Evolutionary conservation across 768 basidiomycete genomes (phyloP), one percentile per base, ranked within the genome.

Genomic region (Suillus alpinus): DNA sequence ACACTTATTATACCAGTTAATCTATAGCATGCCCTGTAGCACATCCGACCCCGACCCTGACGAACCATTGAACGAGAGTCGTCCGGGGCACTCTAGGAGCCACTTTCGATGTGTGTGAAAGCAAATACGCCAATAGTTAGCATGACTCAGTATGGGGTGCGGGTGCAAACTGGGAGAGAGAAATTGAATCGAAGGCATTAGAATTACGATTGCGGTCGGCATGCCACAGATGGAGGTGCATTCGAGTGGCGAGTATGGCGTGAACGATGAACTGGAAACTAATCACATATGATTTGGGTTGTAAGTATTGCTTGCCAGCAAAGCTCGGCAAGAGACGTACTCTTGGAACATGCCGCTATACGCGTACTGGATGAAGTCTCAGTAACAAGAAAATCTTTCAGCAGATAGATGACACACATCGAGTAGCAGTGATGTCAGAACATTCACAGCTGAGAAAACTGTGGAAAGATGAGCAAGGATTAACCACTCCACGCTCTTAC

Each of bases 321-420:
- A 55, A 52, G 9, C 5, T 59, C 20, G 36, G 23, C 14, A 41
- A n/a, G 9, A n/a, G 29, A 37, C 57, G 34, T 36, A 60, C 59
- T 60, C 59, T 34, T 46, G 29, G 20, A 60, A 58, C 59, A 60
- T 60, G 20, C 53, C 56, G 8, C 53, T 56, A 60, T 60, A 60
- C 8, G 56, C 52, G 31, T 60, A 32, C 59, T 60, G 55, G 13
- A 39, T 23, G 7, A 32, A 36, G 32, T 23, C 9, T 49, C 29
- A 31, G 29, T 18, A 13, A 29, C 32, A 26, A 57, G 13, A 16
- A 13, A 23, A 14, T 49, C 0, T 34, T 58, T 43, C 34, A 23
- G 20, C 3, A 37, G 23, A 58, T 26, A n/a, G 31, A 14, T 31
- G 31, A 46, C 59, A 20, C 26, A 58, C 59, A 12, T 60, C 26